Evolutionary conservation across 2,329 filamentous ascomycete genomes (phyloP).

Genomic region (Fusarium dlaminii): DNA sequence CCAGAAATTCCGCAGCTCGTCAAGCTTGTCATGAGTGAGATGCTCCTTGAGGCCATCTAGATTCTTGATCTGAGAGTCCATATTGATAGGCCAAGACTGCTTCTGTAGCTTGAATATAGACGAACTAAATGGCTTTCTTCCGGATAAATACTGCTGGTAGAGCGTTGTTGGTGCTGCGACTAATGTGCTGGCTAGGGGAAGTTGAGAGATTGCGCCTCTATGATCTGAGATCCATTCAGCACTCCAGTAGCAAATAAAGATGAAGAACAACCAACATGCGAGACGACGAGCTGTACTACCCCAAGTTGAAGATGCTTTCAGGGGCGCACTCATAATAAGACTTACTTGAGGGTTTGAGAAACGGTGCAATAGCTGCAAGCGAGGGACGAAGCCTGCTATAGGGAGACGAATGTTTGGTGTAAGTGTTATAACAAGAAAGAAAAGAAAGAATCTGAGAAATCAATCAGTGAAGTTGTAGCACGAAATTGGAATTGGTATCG

Average conservation of each 20-base stretch:
- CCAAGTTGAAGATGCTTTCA: slow-evolving; percentile 8
- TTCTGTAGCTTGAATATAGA: neutral
- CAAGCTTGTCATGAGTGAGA: slow-evolving; percentile 45
- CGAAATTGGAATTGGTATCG: neutral
- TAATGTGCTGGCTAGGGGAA: neutral
- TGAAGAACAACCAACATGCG: slow-evolving; percentile 37
- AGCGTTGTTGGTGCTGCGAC: neutral
- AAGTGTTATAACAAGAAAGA: neutral
- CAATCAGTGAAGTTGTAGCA: neutral
- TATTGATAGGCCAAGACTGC: neutral
- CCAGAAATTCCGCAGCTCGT: slow-evolving; percentile 50
- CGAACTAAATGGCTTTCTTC: neutral
- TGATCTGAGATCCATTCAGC: slow-evolving; percentile 36
- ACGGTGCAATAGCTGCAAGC: neutral
- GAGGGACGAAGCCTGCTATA: neutral
- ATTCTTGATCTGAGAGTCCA: slow-evolving; percentile 1
- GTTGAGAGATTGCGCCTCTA: neutral
- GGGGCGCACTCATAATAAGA: slow-evolving; percentile 4
- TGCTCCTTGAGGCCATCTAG: slow-evolving; percentile 19
- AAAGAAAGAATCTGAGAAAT: neutral
- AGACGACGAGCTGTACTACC: slow-evolving; percentile 11
- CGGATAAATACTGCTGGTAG: neutral
- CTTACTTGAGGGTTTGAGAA: neutral
- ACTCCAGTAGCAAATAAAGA: slow-evolving; percentile 24
- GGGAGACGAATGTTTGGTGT: neutral